Base-by-base conservation (phyloP, 1,284 basidiomycete genomes). In the Crocinoboletus sp. region DNA sequence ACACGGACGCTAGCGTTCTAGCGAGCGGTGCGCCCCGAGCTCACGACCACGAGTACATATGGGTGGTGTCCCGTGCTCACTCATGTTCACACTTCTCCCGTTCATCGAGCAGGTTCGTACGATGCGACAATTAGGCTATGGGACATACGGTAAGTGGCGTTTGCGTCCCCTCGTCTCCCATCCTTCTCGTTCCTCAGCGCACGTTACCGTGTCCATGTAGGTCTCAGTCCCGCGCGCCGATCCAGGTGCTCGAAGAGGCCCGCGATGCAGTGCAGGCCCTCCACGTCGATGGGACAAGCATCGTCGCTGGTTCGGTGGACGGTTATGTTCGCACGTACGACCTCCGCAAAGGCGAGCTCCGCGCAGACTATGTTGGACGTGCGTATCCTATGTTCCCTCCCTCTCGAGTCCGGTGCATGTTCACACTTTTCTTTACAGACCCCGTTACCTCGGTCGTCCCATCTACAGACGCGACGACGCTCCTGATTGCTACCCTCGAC, bases 291-390 rank as follows among this genome's bases (percentile, higher is more conserved):
- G 60, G 75, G 29, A 77, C 79, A 13, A 78, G 75, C 45, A 78
- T 98, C 52, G 73, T 86, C 33, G 77, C 91, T 0, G 91, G 90
- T 2, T 93, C 89, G 0, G 84, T 95, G 2, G 96, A 99, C 55
- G 95, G 96, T 1, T 76, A 86, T 56, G 81, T 97, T 25, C 80
- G 96, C 17, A 89, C 87, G 1, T 98, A 98, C 66, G 96, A 99
- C 65, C 69, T 99, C 24, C 83, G 95, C 36, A 91, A 86, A 71
- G 96, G 96, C 17, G 81, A 94, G 63, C 68, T 97, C 22, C 79
- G 84, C 4, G 76, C 85, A 37, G 96, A 99, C 65, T 93, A 84
- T 56, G 78, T 99, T 48, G 93, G 94, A 9, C 78, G 92, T 94
- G 61, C 58, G 48, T 43, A 32, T 36, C 15, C 24, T 2, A 4